Evolutionary conservation across 345 rosid species (phyloP), one percentile per base, ranked within the genome.

Genomic region (Stellera chamaejasme): DNA sequence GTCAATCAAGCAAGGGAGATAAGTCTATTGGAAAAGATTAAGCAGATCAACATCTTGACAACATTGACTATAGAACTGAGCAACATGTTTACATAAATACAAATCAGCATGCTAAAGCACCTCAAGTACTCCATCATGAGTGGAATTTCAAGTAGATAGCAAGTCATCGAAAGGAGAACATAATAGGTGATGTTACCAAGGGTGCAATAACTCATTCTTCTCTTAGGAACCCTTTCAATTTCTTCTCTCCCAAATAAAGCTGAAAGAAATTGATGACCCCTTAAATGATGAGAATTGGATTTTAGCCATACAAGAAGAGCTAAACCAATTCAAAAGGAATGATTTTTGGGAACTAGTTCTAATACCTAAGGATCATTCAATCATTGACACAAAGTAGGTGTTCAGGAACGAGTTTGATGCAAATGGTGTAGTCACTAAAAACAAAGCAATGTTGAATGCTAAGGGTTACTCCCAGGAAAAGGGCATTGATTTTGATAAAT

Each of bases 391-490:
- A 3, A 54, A 54, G 3, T 54, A 27, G 26, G 45, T 54, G 0
- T 54, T n/a, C 10, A n/a, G 26, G 15, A 54, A 54, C 27, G 39
- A 54, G 10, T 2, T 54, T 2, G 43, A 58, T 48, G 43, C 46
- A 28, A 11, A 28, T 46, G 44, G 43, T 14, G 2, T 23, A 25
- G 23, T 48, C 2, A 47, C 25, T 39, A 45, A 53, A 11, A 58
- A 58, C 13, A 58, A 58, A 10, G 51, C 53, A 25, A 23, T 53
- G 6, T 13, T 58, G 5, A 27, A 47, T 9, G 61, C 62, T 19
- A 13, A 25, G 36, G 26, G 54, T 2, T 47, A 45, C 28, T 5
- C 25, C 1, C 44, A 47, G n/a, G 43, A 19, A 16, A 43, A 58
- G 27, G 53, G 43, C 6, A 28, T 58, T 13, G 52, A 47, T 27